A percentile compares a stretch with the other conserved stretches of the same genome.
These are phyloP conservation scores for Ligustrum vulgare DNA, from an alignment of 257 asterid genomes.

Conservation along the genomic window DNA sequence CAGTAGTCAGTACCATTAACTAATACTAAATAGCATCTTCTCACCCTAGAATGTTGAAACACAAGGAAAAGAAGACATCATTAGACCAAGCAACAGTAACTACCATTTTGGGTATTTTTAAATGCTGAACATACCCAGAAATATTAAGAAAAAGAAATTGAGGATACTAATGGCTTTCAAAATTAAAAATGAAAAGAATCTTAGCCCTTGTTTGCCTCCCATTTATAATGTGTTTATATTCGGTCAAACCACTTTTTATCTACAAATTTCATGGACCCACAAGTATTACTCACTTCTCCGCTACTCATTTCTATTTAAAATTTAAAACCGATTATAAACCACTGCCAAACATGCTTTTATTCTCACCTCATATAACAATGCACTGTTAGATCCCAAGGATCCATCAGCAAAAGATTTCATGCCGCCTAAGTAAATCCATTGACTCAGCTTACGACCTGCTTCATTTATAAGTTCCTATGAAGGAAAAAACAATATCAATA, in stretches of 20 bases:
- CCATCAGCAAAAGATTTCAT: slow-evolving; percentile 93
- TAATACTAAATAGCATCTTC: not conserved
- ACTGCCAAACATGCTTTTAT: not conserved
- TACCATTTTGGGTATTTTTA: not conserved
- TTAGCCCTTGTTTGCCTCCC: too few species aligned
- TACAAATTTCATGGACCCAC: too few species aligned
- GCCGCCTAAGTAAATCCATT: slow-evolving; percentile 95
- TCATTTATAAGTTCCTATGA: slow-evolving; percentile 55
- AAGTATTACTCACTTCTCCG: too few species aligned
- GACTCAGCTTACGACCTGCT: slow-evolving; percentile 68
- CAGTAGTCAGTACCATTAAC: slow-evolving; percentile 20
- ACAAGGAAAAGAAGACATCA: not conserved
- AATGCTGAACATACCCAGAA: slow-evolving; percentile 2
- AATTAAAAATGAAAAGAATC: slow-evolving; percentile 12
- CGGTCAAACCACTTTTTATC: too few species aligned
- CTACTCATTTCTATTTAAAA: too few species aligned
- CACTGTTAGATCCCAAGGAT: slow-evolving; percentile 93
- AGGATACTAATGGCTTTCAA: slow-evolving; percentile 6
- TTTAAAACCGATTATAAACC: too few species aligned
- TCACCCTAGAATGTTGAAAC: slow-evolving; percentile 18
- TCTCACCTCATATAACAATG: slow-evolving; percentile 74
- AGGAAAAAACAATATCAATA: not conserved
- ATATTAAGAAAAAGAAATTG: not conserved
- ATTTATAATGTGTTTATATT: too few species aligned
- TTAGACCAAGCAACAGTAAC: slow-evolving; percentile 1